Conservation (phyloP, 2,329 filamentous ascomycete genomes). For the Pseudophaeomoniella oleicola region DNA sequence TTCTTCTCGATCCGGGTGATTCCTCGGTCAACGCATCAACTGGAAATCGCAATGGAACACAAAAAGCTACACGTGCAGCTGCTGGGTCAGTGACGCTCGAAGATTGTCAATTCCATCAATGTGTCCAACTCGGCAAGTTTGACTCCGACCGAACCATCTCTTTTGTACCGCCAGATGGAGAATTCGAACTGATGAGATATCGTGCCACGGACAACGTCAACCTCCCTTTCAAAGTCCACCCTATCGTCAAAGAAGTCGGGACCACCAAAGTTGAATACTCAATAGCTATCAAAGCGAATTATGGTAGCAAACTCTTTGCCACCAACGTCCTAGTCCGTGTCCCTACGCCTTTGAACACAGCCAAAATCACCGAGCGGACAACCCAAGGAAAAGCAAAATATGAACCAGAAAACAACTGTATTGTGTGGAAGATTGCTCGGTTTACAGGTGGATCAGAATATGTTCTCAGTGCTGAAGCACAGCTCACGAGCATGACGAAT, state of each 20-base stretch:
- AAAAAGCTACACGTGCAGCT: constrained; percentile 86
- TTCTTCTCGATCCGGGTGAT: constrained; percentile 71
- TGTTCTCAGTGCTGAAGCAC: constrained; percentile 85
- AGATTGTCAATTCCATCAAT: constrained; percentile 98
- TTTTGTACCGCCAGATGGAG: constrained; percentile 90
- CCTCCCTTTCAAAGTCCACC: constrained; percentile 94
- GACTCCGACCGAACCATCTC: constrained; percentile 93
- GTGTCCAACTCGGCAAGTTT: constrained; percentile 93
- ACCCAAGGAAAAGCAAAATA: constrained; percentile 97
- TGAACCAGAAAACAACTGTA: constrained; percentile 93
- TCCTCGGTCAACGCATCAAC: constrained; percentile 57
- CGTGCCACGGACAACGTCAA: constrained; percentile 98
- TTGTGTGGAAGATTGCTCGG: constrained; percentile 97
- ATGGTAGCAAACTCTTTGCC: constrained; percentile 87
- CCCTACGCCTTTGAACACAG: constrained; percentile 91
- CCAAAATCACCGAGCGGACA: constrained; percentile 80
- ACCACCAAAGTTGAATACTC: constrained; percentile 98
- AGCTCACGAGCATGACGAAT: constrained; percentile 91
- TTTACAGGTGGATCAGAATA: constrained; percentile 97
- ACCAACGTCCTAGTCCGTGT: constrained; percentile 93
- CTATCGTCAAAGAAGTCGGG: constrained; percentile 93
- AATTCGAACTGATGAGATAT: constrained; percentile 98
- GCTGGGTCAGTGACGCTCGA: constrained; percentile 91
- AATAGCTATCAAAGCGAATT: constrained; percentile 94
- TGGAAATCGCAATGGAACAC: constrained; percentile 50